phyloP scores from a whole-genome alignment of 176 grass and related monocot genomes.

The Zizania latifolia region DNA sequence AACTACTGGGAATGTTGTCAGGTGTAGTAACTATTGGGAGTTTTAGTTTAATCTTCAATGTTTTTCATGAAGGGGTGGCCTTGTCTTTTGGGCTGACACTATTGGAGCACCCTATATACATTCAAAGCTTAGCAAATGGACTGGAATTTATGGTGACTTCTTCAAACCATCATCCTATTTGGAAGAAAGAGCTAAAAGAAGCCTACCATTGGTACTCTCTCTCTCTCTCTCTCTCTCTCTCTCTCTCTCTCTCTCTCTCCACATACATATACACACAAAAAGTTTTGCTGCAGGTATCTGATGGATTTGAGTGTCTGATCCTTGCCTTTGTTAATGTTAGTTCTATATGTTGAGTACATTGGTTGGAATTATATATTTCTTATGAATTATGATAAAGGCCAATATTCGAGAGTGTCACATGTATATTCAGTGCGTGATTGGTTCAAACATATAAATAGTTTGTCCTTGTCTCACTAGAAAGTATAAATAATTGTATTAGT shows the following conservation, averaged over 20 bases:
- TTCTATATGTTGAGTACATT: background rate
- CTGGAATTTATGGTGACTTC: conserved; percentile 65
- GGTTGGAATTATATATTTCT: background rate
- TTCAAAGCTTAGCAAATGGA: conserved; percentile 73
- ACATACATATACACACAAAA: background rate
- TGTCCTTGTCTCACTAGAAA: no score
- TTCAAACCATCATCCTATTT: conserved; percentile 71
- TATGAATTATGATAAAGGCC: no score
- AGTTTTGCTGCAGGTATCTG: background rate
- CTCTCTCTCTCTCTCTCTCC: no score
- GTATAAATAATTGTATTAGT: no score
- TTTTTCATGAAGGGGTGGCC: conserved; percentile 70
- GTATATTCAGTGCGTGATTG: background rate
- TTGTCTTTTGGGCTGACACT: conserved; percentile 86
- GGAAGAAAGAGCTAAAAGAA: conserved; percentile 62
- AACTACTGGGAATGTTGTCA: background rate
- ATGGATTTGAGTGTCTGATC: background rate
- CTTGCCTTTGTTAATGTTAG: background rate
- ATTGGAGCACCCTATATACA: conserved; percentile 72
- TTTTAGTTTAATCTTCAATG: conserved; percentile 1
- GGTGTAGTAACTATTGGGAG: background rate
- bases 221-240: background rate
- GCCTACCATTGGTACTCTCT: conserved; percentile 51
- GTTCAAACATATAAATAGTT: background rate
- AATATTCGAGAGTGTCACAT: background rate